These are phyloP conservation scores for Saturnispora silvae DNA, from an alignment of 805 yeast genomes.

Conservation along the genomic window DNA sequence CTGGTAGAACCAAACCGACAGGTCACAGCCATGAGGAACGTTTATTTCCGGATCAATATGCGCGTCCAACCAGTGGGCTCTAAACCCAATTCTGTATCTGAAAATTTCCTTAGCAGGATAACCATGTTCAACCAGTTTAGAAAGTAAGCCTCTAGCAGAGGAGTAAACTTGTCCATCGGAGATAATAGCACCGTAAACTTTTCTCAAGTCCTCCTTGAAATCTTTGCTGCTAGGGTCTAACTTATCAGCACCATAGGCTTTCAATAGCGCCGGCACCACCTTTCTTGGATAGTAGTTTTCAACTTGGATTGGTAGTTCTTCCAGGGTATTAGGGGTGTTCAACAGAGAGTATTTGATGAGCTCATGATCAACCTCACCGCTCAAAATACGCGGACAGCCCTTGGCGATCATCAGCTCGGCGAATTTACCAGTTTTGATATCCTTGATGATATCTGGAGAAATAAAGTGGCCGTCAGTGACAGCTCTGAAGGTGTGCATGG, in stretches of 20 bases:
- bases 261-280: constrained; percentile 18
- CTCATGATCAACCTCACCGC: constrained; percentile 13
- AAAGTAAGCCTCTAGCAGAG: constrained; percentile 28
- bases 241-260: constrained; percentile 11
- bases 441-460: constrained; percentile 22
- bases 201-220: constrained; percentile 12
- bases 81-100: constrained; percentile 25
- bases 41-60: constrained; percentile 16
- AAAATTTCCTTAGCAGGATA: constrained; percentile 21
- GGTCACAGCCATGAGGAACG: constrained; percentile 31
- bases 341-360: constrained; percentile 9
- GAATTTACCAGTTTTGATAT: constrained; percentile 22
- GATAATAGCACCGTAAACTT: constrained; percentile 27
- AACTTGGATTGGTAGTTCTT: constrained; percentile 24
- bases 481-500: constrained; percentile 27
- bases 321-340: constrained; percentile 19
- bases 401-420: constrained; percentile 6
- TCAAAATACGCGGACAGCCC: constrained; percentile 5
- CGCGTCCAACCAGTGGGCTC: constrained; percentile 17
- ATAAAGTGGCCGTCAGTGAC: constrained; percentile 31
- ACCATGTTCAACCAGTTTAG: constrained; percentile 20
- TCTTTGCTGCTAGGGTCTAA: constrained; percentile 11
- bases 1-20: constrained; percentile 27
- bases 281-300: constrained; percentile 29
- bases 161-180: constrained; percentile 32